Evolutionary conservation across 768 basidiomycete species (phyloP), one percentile per base, ranked within the genome.

Genomic region (Tulasnella sp.): DNA sequence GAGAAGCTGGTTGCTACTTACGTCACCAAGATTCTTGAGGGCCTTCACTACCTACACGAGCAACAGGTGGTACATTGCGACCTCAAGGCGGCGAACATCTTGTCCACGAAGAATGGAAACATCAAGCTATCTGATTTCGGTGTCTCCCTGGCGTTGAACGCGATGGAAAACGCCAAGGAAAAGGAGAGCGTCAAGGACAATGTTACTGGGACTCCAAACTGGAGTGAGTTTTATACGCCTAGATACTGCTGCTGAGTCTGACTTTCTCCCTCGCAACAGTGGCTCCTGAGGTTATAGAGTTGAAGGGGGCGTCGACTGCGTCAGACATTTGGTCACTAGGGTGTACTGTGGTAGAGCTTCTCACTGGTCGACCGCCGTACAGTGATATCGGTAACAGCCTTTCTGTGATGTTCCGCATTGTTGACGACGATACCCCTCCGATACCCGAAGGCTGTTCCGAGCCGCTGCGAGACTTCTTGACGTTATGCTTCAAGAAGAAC

Each of bases 71-170:
- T 97, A 8, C 94, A 99, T 69, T 96, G 94, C 69, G 94, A 99
- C 72, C 80, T 99, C 63, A 99, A 99, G 71, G 92, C 94, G 0
- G 94, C 94, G 22, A 99, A 98, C 69, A 96, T 99, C 68, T 80
- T 99, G n/a, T 92, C 89, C 12, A 98, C 93, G 15, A 98, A 98
- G 79, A 93, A 83, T 52, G 94, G 93, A 44, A 96, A 98, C 67
- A 85, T 96, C 67, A 98, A 98, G 73, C 80, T 99, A 2, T 87
- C 92, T 7, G 94, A 99, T 70, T 97, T 99, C 70, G 94, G 94
- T 48, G 94, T 98, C 12, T 97, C 93, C 22, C 83, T 98, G 62
- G 96, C 94, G 70, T 78, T 97, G 66, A 83, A 89, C 49, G 92
- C 92, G 0, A 83, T 98, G 79, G 86, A 85, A 65, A 86, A 89